phyloP scores from a whole-genome alignment of 2,329 filamentous ascomycete genomes.

The Colletotrichum simmondsii region DNA sequence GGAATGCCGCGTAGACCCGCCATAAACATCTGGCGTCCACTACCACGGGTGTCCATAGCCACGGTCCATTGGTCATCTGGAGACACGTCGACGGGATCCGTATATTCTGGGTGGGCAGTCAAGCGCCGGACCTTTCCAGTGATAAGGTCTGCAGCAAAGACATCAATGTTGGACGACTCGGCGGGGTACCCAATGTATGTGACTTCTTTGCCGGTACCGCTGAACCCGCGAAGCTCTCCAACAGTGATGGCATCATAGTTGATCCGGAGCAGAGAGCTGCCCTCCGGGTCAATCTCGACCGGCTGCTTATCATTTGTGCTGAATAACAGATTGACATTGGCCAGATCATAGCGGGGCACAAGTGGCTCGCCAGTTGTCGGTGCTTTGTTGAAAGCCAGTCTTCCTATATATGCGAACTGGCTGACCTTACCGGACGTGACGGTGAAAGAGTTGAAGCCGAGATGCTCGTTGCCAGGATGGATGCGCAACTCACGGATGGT shows the following conservation, averaged over 20 bases:
- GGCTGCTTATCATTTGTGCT: conserved; percentile 33
- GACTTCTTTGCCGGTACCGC: conserved; percentile 47
- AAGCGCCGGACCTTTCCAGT: conserved; percentile 50
- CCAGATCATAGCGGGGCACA: conserved; percentile 47
- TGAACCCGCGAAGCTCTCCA: conserved; percentile 55
- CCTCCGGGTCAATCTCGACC: background rate
- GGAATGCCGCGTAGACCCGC: conserved; percentile 49
- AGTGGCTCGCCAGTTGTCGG: conserved; percentile 42
- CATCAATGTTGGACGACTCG: conserved; percentile 54
- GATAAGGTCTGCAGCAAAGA: conserved; percentile 48
- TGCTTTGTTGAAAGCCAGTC: conserved; percentile 48
- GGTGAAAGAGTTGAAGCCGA: conserved; percentile 50
- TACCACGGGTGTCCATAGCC: conserved; percentile 51
- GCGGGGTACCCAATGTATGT: conserved; percentile 47
- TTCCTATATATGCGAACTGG: conserved; percentile 42
- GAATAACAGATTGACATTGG: conserved; percentile 46
- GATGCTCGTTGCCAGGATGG: conserved; percentile 52
- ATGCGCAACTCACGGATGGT: conserved; percentile 51
- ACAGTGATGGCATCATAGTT: conserved; percentile 44
- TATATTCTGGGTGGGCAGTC: conserved; percentile 52
- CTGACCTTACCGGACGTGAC: conserved; percentile 33
- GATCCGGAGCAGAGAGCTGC: conserved; percentile 38
- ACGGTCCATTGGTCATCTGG: conserved; percentile 51
- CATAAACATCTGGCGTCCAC: conserved; percentile 48
- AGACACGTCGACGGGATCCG: conserved; percentile 50